A percentile compares a stretch with the other conserved stretches of the same genome.
These are phyloP conservation scores for Flagelloscypha sp. DNA, from an alignment of 768 basidiomycete genomes.

Conservation along the genomic window DNA sequence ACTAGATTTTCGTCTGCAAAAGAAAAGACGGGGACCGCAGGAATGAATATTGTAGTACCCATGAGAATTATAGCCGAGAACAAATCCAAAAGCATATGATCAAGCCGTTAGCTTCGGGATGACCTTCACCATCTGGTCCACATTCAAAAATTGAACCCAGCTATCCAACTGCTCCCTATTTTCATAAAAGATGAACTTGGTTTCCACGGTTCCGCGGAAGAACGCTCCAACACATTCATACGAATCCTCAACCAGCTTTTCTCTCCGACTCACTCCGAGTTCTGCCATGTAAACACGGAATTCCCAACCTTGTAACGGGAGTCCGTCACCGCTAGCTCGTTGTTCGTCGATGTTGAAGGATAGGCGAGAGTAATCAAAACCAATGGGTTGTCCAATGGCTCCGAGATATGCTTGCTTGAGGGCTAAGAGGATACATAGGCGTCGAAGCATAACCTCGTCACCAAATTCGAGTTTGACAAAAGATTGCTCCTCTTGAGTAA, in stretches of 20 bases:
- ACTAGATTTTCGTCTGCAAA: slow-evolving; percentile 1
- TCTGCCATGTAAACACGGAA: slow-evolving; percentile 73
- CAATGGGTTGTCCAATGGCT: slow-evolving; percentile 73
- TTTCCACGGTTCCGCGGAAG: slow-evolving; percentile 58
- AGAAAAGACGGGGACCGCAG: background rate
- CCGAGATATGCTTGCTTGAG: slow-evolving; percentile 79
- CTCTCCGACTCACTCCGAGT: slow-evolving; percentile 56
- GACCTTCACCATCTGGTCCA: slow-evolving; percentile 76
- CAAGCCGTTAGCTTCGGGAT: slow-evolving; percentile 66
- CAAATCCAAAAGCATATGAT: slow-evolving; percentile 5
- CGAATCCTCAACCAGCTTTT: slow-evolving; percentile 49
- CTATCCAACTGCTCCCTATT: slow-evolving; percentile 58
- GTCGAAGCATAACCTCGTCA: slow-evolving; percentile 61
- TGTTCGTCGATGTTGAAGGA: slow-evolving; percentile 69
- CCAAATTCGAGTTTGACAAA: slow-evolving; percentile 43
- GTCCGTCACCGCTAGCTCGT: slow-evolving; percentile 57
- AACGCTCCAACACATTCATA: slow-evolving; percentile 77
- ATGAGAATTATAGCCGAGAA: background rate
- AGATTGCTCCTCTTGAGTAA: slow-evolving; percentile 43
- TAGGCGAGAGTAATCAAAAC: slow-evolving; percentile 75
- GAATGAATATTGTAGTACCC: slow-evolving; percentile 2
- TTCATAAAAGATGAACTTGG: slow-evolving; percentile 66
- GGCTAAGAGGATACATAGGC: slow-evolving; percentile 69
- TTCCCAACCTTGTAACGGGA: slow-evolving; percentile 73
- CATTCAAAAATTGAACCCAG: slow-evolving; percentile 80